These are phyloP conservation scores for Cyberlindnera petersonii DNA, from an alignment of 805 yeast species.

Conservation along the genomic window DNA sequence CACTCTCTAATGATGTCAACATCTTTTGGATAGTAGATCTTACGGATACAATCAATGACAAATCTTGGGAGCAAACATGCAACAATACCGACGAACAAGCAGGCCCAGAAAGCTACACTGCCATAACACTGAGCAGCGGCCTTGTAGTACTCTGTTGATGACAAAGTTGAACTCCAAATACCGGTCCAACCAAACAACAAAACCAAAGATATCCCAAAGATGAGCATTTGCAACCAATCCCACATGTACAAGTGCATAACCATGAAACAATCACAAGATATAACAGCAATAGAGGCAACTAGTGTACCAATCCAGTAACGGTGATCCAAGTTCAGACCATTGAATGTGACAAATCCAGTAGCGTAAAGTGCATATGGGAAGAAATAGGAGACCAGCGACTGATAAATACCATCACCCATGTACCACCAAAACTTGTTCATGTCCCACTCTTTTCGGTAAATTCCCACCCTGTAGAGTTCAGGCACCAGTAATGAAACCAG, in stretches of 20 bases:
- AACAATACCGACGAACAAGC: conserved; percentile 58
- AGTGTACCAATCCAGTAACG: conserved; percentile 68
- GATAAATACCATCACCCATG: conserved; percentile 75
- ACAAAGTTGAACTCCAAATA: conserved; percentile 58
- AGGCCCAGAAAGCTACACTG: conserved; percentile 61
- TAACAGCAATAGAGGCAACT: conserved; percentile 62
- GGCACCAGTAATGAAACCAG: conserved; percentile 68
- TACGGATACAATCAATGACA: conserved; percentile 51
- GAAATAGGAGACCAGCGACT: conserved; percentile 65
- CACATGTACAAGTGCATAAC: conserved; percentile 68
- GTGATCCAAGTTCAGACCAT: conserved; percentile 63
- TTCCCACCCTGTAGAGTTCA: conserved; percentile 70
- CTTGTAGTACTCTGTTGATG: conserved; percentile 59
- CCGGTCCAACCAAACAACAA: conserved; percentile 76
- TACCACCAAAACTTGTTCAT: conserved; percentile 65
- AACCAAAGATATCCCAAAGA: conserved; percentile 54
- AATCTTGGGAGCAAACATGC: conserved; percentile 68
- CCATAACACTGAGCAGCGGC: conserved; percentile 65
- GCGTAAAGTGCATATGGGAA: conserved; percentile 61
- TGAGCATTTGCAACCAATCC: conserved; percentile 69
- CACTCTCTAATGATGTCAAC: conserved; percentile 73
- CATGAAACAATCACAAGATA: conserved; percentile 64
- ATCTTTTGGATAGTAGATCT: conserved; percentile 58
- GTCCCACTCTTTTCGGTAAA: conserved; percentile 67
- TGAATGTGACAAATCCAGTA: conserved; percentile 41